These are phyloP conservation scores for Kodamaea restingae DNA, from an alignment of 805 yeast species.

Conservation along the genomic window DNA sequence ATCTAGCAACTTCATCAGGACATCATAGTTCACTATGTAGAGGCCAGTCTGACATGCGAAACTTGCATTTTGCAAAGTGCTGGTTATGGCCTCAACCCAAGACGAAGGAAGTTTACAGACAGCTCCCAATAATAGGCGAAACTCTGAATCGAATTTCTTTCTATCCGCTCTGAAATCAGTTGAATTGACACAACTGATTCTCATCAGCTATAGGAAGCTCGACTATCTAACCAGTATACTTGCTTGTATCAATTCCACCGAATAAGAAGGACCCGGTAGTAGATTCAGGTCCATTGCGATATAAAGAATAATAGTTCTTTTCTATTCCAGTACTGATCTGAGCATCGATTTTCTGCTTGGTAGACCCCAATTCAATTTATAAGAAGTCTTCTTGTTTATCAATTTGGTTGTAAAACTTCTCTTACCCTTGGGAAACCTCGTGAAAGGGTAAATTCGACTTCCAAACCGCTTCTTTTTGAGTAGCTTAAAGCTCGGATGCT, in stretches of 20 bases:
- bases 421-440: neutral
- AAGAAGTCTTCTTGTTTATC: constrained; percentile 5
- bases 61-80: constrained; percentile 8
- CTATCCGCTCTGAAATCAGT: neutral
- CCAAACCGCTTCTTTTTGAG: constrained; percentile 1
- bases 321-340: constrained; percentile 11
- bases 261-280: constrained; percentile 14
- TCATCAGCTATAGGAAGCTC: neutral
- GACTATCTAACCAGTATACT: constrained; percentile 10
- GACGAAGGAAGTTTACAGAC: constrained; percentile 7
- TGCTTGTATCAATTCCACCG: constrained; percentile 16
- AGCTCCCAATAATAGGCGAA: constrained; percentile 5
- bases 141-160: neutral
- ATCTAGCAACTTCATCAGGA: neutral
- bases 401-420: constrained; percentile 1
- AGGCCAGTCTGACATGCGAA: neutral
- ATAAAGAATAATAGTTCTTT: constrained; percentile 13
- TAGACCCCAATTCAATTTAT: constrained; percentile 8
- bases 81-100: constrained; percentile 10
- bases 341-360: constrained; percentile 8
- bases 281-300: constrained; percentile 9
- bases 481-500: too few relatives aligned
- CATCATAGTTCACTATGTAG: constrained; percentile 5
- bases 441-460: constrained; percentile 4
- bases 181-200: constrained; percentile 2